Base-by-base conservation (phyloP, 2,329 filamentous ascomycete genomes). In the Neofusicoccum ribis region DNA sequence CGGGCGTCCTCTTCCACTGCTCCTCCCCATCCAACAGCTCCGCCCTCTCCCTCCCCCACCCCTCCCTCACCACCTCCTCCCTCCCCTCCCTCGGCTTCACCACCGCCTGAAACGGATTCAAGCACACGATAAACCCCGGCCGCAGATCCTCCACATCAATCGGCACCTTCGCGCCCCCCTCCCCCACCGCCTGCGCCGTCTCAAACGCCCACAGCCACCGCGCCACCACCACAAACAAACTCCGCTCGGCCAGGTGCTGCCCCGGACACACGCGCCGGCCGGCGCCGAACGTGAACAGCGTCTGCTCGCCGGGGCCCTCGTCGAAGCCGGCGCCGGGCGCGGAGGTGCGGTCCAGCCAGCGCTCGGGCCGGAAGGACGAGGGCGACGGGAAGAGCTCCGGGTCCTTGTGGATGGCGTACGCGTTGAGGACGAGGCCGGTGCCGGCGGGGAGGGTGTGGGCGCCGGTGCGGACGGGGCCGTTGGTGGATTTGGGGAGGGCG, bases 371-470 rank as follows among this genome's bases (percentile, higher is more conserved):
- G 36, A 68, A 68, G 0, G 56, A 5, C 20, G 15, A n/a, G 1
- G 36, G 23, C 11, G 37, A 37, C 0, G 69, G 66, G 47, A 67
- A 67, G 2, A 63, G 63, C 1, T 49, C 27, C 5, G 68, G 60
- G 66, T 76, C 72, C 44, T 68, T 70, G 31, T 75, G 71, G 67
- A 76, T 71, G 15, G 76, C 78, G 71, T 70, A 79, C 1, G 69
- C 71, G 49, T 74, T 79, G 3, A 80, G 69, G 3, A 82, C 69
- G 7, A 80, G 69, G 9, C 74, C 74, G 1, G 75, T 76, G 1
- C 74, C 76, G 41, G 77, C 78, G 70, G 81, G 80, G 37, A 83
- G 75, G 5, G 20, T 4, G n/a, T 50, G 34, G 23, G 70, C 8
- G 74, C 76, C 79, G 0, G 72, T 73, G 43, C 78, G 77, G 39